These are phyloP conservation scores for Neltuma alba DNA, from an alignment of 306 rosid genomes.

Conservation along the genomic window DNA sequence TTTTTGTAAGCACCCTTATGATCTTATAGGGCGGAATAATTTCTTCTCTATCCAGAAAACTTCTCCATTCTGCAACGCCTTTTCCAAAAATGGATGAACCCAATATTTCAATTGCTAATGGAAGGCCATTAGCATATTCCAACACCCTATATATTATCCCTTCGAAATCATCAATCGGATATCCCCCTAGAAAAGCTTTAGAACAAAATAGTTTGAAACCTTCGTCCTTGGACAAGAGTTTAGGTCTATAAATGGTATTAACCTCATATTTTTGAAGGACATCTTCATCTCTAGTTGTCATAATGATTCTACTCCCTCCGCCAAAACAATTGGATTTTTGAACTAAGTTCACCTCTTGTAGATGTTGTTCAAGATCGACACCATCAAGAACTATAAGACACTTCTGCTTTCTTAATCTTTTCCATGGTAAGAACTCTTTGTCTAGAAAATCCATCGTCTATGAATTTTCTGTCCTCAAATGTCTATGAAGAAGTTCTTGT, in stretches of 20 bases:
- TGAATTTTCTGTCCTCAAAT: background rate
- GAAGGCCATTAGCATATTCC: background rate
- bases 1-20: background rate
- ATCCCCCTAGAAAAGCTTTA: background rate
- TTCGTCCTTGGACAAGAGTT: background rate
- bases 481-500: background rate
- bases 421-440: background rate
- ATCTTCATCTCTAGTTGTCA: background rate
- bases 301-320: background rate
- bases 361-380: background rate
- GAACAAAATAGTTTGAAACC: background rate
- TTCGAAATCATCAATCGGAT: background rate
- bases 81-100: background rate
- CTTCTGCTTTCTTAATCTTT: background rate
- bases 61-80: background rate
- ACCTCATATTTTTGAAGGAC: background rate
- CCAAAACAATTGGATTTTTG: background rate
- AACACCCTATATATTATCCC: background rate
- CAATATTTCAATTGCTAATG: background rate
- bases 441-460: background rate
- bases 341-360: background rate
- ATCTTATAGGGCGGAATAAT: background rate
- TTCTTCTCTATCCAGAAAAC: background rate
- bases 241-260: background rate
- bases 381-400: background rate